Percentiles rank a stretch among this genome's conserved stretches.
These are phyloP conservation scores for Elongisporangium anandrum DNA, from an alignment of 352 stramenopile species.

Conservation along the genomic window DNA sequence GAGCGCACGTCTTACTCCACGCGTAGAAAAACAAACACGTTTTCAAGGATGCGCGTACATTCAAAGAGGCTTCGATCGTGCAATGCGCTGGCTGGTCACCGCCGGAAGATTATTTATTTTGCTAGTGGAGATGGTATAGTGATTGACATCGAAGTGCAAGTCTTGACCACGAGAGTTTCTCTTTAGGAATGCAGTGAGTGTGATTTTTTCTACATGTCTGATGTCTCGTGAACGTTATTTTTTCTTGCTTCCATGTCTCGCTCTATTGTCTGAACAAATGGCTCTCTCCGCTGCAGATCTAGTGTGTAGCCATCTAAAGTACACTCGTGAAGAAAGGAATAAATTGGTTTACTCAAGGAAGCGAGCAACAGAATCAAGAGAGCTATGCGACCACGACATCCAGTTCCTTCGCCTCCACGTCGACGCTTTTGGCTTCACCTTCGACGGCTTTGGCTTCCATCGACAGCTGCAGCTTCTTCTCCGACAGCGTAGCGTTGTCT, in stretches of 20 bases:
- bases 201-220: neutral
- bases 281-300: too few relatives aligned
- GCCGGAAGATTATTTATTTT: neutral
- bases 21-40: neutral
- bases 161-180: neutral
- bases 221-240: neutral
- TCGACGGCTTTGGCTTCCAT: slow-evolving; percentile 11
- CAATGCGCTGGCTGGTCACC: neutral
- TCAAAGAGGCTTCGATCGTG: neutral
- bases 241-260: too few relatives aligned
- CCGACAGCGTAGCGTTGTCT: neutral
- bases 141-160: neutral
- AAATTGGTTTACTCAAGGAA: neutral
- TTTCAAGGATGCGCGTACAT: neutral
- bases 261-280: too few relatives aligned
- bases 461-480: slow-evolving; percentile 9
- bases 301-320: too few relatives aligned
- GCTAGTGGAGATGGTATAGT: neutral
- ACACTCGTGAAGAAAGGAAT: too few relatives aligned
- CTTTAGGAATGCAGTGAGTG: neutral
- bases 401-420: neutral
- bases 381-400: neutral
- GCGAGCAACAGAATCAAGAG: neutral
- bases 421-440: neutral
- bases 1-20: neutral